phyloP scores from a whole-genome alignment of 2,329 filamentous ascomycete species.

The Venturia pyrina region DNA sequence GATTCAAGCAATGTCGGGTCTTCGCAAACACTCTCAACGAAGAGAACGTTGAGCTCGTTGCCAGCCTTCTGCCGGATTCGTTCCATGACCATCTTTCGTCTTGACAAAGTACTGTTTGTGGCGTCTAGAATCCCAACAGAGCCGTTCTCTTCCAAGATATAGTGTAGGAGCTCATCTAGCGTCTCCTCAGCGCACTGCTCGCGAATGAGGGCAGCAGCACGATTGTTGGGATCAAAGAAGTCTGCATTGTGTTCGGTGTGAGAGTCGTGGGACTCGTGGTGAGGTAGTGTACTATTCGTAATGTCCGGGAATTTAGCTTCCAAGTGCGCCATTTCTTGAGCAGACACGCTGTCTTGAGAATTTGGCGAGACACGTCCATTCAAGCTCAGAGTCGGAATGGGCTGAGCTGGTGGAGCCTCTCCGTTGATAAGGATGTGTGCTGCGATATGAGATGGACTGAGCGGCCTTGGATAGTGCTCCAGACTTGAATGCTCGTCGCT shows the following conservation, averaged over 20 bases:
- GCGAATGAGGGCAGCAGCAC: constrained; percentile 67
- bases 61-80: constrained; percentile 75
- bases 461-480: neutral
- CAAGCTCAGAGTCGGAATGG: constrained; percentile 10
- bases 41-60: constrained; percentile 77
- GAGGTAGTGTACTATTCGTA: constrained; percentile 2
- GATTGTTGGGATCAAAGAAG: constrained; percentile 90
- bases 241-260: constrained; percentile 75
- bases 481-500: neutral
- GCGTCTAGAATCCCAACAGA: constrained; percentile 94
- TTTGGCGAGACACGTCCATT: constrained; percentile 5
- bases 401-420: constrained; percentile 27
- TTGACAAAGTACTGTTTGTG: constrained; percentile 87
- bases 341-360: neutral
- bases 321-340: constrained; percentile 17
- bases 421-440: constrained; percentile 51
- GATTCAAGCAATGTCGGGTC: constrained; percentile 78
- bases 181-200: constrained; percentile 91
- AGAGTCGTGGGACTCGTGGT: neutral
- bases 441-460: constrained; percentile 29
- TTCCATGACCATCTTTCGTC: constrained; percentile 73
- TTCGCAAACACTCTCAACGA: constrained; percentile 88
- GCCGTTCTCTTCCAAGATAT: constrained; percentile 70
- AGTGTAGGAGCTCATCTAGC: constrained; percentile 83
- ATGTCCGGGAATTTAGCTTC: constrained; percentile 24